Conservation (phyloP, 108 stramenopile genomes). For the Nannochloropsis granulata region DNA sequence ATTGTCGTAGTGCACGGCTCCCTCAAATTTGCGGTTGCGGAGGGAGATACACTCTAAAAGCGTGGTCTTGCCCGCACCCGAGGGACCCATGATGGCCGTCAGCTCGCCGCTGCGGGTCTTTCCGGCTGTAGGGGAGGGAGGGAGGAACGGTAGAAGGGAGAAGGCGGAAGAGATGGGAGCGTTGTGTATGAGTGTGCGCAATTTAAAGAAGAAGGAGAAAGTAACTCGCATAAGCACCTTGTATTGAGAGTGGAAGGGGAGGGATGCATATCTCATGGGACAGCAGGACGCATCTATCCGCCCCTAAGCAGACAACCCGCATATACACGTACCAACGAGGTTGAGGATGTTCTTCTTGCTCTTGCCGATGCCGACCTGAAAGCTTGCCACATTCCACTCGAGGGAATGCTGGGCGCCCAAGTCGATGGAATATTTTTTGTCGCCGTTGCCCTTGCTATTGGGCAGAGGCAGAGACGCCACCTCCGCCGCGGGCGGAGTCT, state of each 20-base stretch:
- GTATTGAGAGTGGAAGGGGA: no score
- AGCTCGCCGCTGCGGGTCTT: not conserved
- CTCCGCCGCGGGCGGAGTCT: not conserved
- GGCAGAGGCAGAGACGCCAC: not conserved
- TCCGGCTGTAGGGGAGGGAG: not conserved
- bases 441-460: not conserved
- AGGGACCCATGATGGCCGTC: slow-evolving; percentile 4
- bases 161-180: no score
- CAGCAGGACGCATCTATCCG: no score
- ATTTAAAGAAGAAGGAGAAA: no score
- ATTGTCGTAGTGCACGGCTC: not conserved
- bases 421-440: not conserved
- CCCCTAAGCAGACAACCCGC: no score
- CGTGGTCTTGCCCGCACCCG: slow-evolving; percentile 6
- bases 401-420: not conserved
- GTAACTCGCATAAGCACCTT: no score
- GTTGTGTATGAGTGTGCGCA: no score
- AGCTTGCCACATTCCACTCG: not conserved
- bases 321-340: not conserved
- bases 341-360: not conserved
- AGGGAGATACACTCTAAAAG: not conserved
- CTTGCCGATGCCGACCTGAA: not conserved
- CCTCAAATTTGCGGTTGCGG: not conserved
- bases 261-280: no score
- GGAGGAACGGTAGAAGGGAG: not conserved